These are phyloP conservation scores for Brassica cretica DNA, from an alignment of 345 rosid genomes.

Conservation along the genomic window DNA sequence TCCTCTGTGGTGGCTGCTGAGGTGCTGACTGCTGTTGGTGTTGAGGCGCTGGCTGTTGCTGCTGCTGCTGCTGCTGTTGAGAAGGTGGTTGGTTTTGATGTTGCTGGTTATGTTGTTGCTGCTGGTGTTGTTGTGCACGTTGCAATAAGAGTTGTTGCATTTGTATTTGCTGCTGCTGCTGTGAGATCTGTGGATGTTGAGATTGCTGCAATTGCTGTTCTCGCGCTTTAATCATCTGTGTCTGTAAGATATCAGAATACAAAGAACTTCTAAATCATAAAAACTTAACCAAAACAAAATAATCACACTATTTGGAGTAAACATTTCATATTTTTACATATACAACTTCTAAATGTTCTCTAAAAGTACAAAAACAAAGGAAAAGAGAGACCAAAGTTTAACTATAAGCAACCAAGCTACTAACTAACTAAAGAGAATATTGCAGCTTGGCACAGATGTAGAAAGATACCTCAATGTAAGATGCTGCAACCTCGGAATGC, in stretches of 20 bases:
- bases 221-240: constrained; percentile 72
- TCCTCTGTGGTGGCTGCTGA: constrained; percentile 66
- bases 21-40: constrained; percentile 57
- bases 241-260: constrained; percentile 37
- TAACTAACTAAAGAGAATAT: not conserved
- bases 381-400: not conserved
- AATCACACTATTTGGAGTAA: not conserved
- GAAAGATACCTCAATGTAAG: constrained; percentile 81
- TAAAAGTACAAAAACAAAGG: not conserved
- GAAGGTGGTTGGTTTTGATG: constrained; percentile 53
- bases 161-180: constrained; percentile 54
- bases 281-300: not conserved
- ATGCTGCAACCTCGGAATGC: constrained; percentile 98
- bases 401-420: constrained; percentile 11
- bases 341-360: not conserved
- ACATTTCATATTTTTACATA: not conserved
- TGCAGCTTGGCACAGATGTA: constrained; percentile 14
- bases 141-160: constrained; percentile 47
- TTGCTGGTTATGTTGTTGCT: constrained; percentile 49
- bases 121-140: constrained; percentile 38
- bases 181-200: constrained; percentile 57
- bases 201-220: constrained; percentile 60
- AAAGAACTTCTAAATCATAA: not conserved
- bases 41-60: constrained; percentile 50
- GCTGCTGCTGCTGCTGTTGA: constrained; percentile 52